These are phyloP conservation scores for Drosera spatulata DNA, from an alignment of 179 eudicot species.

Conservation along the genomic window DNA sequence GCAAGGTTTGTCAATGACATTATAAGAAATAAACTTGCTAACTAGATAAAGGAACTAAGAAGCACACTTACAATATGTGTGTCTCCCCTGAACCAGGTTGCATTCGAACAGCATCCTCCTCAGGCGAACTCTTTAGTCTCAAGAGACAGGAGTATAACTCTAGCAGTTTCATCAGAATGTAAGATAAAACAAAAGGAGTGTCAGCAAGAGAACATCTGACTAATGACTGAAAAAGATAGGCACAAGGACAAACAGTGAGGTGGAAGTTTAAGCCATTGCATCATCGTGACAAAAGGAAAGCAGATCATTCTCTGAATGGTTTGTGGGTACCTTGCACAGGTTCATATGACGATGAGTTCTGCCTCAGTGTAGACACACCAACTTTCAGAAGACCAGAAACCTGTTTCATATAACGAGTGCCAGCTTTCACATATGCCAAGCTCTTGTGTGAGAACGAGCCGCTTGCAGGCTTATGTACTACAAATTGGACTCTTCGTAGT, in stretches of 20 bases:
- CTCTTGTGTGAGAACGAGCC: constrained; percentile 74
- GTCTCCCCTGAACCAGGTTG: constrained; percentile 97
- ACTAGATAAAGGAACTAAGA: neutral
- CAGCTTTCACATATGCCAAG: constrained; percentile 82
- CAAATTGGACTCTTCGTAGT: constrained; percentile 49
- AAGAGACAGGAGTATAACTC: constrained; percentile 72
- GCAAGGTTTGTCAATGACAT: constrained; percentile 24
- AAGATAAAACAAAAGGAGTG: neutral
- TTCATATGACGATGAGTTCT: constrained; percentile 69
- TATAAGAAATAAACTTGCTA: neutral
- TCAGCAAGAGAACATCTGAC: too few relatives aligned
- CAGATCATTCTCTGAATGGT: neutral
- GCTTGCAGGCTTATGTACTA: constrained; percentile 43
- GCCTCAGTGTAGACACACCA: constrained; percentile 71
- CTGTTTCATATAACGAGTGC: constrained; percentile 78
- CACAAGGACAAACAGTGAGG: too few relatives aligned
- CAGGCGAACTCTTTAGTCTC: constrained; percentile 82
- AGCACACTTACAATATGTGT: constrained; percentile 75
- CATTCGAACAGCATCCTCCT: constrained; percentile 78
- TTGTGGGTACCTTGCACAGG: constrained; percentile 59
- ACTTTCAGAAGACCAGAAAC: constrained; percentile 82
- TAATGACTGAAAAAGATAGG: too few relatives aligned
- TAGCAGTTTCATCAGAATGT: constrained; percentile 20
- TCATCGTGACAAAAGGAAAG: too few relatives aligned
- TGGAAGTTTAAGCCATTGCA: too few relatives aligned